phyloP scores from a whole-genome alignment of 345 rosid species.

The Aurinia saxatilis region DNA sequence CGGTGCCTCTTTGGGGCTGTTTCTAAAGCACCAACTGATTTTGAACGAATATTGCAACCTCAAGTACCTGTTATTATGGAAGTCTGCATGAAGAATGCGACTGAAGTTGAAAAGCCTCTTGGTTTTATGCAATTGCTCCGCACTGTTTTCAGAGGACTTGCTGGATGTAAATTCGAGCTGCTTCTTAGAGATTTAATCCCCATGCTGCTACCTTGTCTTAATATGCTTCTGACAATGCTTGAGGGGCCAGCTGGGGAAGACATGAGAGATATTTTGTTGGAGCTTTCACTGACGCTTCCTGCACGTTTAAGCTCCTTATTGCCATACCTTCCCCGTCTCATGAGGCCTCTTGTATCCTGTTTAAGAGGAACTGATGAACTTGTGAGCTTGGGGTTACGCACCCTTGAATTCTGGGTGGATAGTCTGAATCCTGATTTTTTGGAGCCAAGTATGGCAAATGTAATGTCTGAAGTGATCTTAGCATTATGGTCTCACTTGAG shows the following conservation, averaged over 20 bases:
- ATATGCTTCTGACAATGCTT: conserved; percentile 84
- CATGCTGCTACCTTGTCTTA: conserved; percentile 78
- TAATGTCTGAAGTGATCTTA: conserved; percentile 92
- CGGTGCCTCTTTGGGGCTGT: conserved; percentile 86
- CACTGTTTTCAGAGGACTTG: conserved; percentile 82
- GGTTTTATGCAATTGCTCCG: conserved; percentile 92
- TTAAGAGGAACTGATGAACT: conserved; percentile 88
- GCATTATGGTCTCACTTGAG: conserved; percentile 95
- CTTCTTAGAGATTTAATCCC: conserved; percentile 82
- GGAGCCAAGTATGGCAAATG: conserved; percentile 97
- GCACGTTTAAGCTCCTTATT: conserved; percentile 95
- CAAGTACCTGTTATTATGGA: conserved; percentile 94
- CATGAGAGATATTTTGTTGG: conserved; percentile 82
- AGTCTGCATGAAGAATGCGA: conserved; percentile 86
- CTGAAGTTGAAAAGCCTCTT: conserved; percentile 89
- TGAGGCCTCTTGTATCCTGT: conserved; percentile 91
- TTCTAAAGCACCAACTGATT: conserved; percentile 82
- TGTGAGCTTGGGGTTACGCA: conserved; percentile 81
- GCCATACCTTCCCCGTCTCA: conserved; percentile 83
- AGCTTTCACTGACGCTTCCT: conserved; percentile 87
- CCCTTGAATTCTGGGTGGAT: conserved; percentile 98
- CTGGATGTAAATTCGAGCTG: conserved; percentile 92
- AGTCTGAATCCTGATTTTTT: conserved; percentile 96
- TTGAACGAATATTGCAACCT: conserved; percentile 94
- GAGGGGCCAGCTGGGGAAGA: conserved; percentile 95